phyloP scores from a whole-genome alignment of 2,329 filamentous ascomycete genomes.

The Helicocarpus griseus region DNA sequence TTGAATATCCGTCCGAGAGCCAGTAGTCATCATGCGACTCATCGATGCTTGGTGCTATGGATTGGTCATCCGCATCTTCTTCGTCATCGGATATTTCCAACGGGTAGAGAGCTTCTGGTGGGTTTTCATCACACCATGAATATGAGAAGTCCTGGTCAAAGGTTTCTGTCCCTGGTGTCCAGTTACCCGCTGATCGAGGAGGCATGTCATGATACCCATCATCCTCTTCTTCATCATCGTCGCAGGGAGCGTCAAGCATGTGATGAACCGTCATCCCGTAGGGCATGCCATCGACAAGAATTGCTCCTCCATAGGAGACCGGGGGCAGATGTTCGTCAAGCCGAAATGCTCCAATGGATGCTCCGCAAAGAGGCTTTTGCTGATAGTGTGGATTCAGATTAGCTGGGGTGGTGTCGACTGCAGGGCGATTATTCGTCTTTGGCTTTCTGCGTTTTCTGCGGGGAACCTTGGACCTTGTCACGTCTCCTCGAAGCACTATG shows the following conservation, averaged over 20 bases:
- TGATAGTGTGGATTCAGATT: constrained; percentile 65
- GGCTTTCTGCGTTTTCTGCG: constrained; percentile 32
- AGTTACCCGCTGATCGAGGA: constrained; percentile 35
- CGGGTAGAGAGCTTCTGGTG: constrained; percentile 29
- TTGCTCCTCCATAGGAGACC: constrained; percentile 80
- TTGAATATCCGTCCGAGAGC: constrained; percentile 38
- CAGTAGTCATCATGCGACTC: constrained; percentile 33
- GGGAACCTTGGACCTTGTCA: constrained; percentile 45
- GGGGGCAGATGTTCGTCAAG: constrained; percentile 78
- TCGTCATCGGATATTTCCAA: constrained; percentile 47
- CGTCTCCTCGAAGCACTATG: constrained; percentile 51
- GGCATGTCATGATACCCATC: constrained; percentile 28
- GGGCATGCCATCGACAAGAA: constrained; percentile 72
- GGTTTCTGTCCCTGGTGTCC: constrained; percentile 17
- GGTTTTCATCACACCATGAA: constrained; percentile 30
- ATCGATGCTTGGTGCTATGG: constrained; percentile 27
- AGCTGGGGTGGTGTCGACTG: constrained; percentile 19
- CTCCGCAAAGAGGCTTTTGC: constrained; percentile 67
- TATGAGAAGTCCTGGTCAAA: constrained; percentile 23
- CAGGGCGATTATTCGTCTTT: constrained; percentile 21
- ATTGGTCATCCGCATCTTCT: constrained; percentile 37
- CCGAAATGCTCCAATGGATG: constrained; percentile 85
- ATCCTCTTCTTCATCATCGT: constrained; percentile 42
- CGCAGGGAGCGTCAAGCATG: constrained; percentile 65
- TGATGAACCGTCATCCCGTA: constrained; percentile 97